Evolutionary conservation across 169 alveolate species (phyloP).

Genomic region (Plasmodium yoelii): DNA sequence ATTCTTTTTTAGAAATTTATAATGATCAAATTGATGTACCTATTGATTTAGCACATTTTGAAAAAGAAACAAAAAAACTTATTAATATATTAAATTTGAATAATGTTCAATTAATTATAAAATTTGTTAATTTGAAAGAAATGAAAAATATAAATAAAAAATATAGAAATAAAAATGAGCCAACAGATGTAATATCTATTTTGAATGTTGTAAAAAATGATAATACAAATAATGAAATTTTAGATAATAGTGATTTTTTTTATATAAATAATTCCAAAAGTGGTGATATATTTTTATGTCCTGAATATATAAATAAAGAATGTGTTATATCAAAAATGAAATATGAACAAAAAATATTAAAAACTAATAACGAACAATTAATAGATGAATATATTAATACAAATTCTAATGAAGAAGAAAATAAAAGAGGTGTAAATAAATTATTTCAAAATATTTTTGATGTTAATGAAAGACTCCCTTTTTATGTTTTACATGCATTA

Average conservation of each 20-base stretch:
- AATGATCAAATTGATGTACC: constrained; percentile 58
- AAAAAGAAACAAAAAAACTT: constrained; percentile 62
- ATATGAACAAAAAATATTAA: constrained; percentile 16
- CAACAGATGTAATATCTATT: constrained; percentile 62
- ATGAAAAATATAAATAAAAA: constrained; percentile 56
- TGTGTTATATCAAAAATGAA: constrained; percentile 33
- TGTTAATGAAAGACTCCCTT: constrained; percentile 44
- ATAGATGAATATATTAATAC: background rate
- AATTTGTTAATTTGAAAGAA: constrained; percentile 42
- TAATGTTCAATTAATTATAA: constrained; percentile 30
- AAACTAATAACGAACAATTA: background rate
- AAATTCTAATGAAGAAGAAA: constrained; percentile 1
- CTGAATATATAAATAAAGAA: constrained; percentile 58
- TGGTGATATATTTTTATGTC: constrained; percentile 67
- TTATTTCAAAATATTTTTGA: constrained; percentile 30
- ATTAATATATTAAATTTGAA: constrained; percentile 24
- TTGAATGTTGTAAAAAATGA: constrained; percentile 8
- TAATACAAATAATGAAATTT: background rate
- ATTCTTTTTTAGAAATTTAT: constrained; percentile 44
- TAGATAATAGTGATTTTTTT: background rate
- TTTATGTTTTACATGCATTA: constrained; percentile 63
- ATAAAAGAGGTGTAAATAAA: constrained; percentile 44
- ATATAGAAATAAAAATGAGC: constrained; percentile 28
- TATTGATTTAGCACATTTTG: constrained; percentile 34
- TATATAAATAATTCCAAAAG: constrained; percentile 3